Evolutionary conservation across 2,329 filamentous ascomycete species (phyloP).

Genomic region (Pseudohalonectria lignicola): DNA sequence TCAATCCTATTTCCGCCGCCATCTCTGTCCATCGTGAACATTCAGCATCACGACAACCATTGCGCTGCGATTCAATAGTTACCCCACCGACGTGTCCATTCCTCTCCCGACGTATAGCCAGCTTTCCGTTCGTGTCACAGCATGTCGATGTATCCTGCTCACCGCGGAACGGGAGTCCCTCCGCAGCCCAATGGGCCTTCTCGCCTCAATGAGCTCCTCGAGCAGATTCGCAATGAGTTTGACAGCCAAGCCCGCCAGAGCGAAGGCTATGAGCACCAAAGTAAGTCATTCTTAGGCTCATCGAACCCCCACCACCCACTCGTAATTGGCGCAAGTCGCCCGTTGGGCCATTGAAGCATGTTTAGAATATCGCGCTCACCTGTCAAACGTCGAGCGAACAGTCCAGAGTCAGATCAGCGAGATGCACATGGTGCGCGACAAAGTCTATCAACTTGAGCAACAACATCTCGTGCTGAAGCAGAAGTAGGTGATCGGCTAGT

Average conservation of each 20-base stretch:
- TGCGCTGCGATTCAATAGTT: no score
- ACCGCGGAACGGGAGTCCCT: slow-evolving; percentile 69
- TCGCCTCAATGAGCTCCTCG: slow-evolving; percentile 83
- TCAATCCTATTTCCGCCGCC: no score
- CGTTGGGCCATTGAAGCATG: no score
- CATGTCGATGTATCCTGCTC: slow-evolving; percentile 78
- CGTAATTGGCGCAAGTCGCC: no score
- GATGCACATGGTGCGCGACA: slow-evolving; percentile 87
- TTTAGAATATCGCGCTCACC: no score
- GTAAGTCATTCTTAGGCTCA: no score
- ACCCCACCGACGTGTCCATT: no score
- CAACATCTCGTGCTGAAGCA: slow-evolving; percentile 78
- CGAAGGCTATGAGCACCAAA: slow-evolving; percentile 85
- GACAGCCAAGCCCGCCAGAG: slow-evolving; percentile 72
- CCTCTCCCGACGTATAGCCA: no score
- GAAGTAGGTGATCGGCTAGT: slow-evolving; percentile 52
- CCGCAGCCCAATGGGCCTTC: slow-evolving; percentile 39
- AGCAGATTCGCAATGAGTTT: slow-evolving; percentile 84
- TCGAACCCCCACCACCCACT: no score
- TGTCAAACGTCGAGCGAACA: slow-evolving; percentile 35
- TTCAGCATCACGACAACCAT: no score
- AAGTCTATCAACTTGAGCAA: slow-evolving; percentile 89
- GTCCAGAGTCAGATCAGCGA: slow-evolving; percentile 87
- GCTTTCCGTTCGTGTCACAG: no score
- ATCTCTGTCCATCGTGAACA: no score